phyloP scores from a whole-genome alignment of 176 grass and related monocot genomes.

The Triticum turgidum region DNA sequence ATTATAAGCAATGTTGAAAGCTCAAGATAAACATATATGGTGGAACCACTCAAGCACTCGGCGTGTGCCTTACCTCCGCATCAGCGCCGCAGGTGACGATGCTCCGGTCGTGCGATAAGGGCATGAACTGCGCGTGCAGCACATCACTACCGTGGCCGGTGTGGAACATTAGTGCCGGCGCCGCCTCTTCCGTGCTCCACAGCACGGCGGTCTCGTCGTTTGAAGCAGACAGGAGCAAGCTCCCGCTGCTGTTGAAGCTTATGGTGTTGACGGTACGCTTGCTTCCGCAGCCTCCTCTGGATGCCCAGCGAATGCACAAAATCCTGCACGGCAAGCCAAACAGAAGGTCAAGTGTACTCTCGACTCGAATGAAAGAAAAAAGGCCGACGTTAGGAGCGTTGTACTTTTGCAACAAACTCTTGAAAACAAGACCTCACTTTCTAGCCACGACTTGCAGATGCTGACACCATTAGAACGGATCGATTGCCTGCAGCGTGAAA shows the following conservation, averaged over 20 bases:
- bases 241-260: constrained; percentile 63
- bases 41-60: not conserved
- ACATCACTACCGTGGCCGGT: constrained; percentile 52
- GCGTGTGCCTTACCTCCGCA: constrained; percentile 53
- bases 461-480: no score
- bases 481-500: no score
- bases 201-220: constrained; percentile 52
- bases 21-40: not conserved
- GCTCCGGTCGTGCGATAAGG: constrained; percentile 49
- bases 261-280: constrained; percentile 59
- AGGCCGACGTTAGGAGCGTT: not conserved
- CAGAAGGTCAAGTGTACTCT: not conserved
- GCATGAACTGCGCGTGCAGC: constrained; percentile 72
- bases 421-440: no score
- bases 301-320: constrained; percentile 51
- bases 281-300: constrained; percentile 50
- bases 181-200: constrained; percentile 60
- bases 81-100: constrained; percentile 65
- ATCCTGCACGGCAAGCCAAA: constrained; percentile 32
- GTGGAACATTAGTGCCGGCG: constrained; percentile 31
- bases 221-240: constrained; percentile 60
- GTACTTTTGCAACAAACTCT: no score
- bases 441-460: no score
- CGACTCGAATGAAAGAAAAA: not conserved
- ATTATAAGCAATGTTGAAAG: not conserved